Percentiles rank a stretch among this genome's conserved stretches.
These are phyloP conservation scores for Pezizomycotina sp. DNA, from an alignment of 2,329 filamentous ascomycete genomes.

Conservation along the genomic window DNA sequence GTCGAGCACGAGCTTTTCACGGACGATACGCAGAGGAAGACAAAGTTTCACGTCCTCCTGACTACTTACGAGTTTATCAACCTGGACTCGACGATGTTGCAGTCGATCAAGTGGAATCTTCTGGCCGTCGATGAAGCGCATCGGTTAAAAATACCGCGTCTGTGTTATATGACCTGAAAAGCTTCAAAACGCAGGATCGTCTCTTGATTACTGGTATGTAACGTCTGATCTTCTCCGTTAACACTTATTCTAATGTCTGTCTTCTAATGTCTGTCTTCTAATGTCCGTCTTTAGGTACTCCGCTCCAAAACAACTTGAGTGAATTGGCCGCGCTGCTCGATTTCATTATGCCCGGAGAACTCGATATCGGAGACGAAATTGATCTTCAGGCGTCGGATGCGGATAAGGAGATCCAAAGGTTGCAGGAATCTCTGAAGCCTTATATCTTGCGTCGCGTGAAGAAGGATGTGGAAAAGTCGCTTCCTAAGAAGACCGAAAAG, in stretches of 20 bases:
- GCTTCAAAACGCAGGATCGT: slow-evolving; percentile 74
- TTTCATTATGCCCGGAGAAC: slow-evolving; percentile 89
- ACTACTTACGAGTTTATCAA: slow-evolving; percentile 97
- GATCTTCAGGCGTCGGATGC: slow-evolving; percentile 68
- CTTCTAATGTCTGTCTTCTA: no score
- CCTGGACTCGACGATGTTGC: slow-evolving; percentile 65
- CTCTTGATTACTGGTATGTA: slow-evolving; percentile 88
- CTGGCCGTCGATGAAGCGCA: slow-evolving; percentile 94
- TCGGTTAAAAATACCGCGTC: slow-evolving; percentile 86
- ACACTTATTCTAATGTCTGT: no score
- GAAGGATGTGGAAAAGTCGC: slow-evolving; percentile 88
- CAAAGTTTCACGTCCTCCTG: slow-evolving; percentile 93
- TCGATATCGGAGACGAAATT: slow-evolving; percentile 79
- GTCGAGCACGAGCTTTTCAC: slow-evolving; percentile 77
- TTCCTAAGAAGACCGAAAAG: slow-evolving; percentile 95
- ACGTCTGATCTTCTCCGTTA: no score
- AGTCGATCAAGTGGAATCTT: slow-evolving; percentile 91
- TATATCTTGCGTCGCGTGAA: slow-evolving; percentile 94
- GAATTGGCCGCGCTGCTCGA: slow-evolving; percentile 87
- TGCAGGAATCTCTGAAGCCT: slow-evolving; percentile 75
- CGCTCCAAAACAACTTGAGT: slow-evolving; percentile 89
- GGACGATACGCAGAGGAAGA: slow-evolving; percentile 70
- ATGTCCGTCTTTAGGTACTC: no score
- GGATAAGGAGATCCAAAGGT: slow-evolving; percentile 67
- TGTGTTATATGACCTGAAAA: slow-evolving; percentile 69